Base-by-base conservation (phyloP, 805 yeast species). In the Zygoascus flipseniorum region DNA sequence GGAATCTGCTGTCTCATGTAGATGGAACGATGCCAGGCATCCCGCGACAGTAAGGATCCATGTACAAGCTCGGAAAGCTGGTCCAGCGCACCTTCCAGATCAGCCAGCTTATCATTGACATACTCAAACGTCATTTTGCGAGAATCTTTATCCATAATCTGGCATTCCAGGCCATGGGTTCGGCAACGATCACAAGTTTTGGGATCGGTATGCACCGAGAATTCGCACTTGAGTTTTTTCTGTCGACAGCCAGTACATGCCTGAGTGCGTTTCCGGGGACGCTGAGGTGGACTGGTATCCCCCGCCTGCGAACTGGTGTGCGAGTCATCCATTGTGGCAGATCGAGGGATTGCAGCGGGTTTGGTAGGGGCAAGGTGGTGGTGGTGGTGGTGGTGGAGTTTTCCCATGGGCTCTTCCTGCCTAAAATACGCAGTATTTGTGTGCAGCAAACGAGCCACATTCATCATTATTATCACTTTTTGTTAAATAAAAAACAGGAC, bases 221-320 rank as follows among this genome's bases (percentile, higher is more conserved):
- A 57, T 48, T 52, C 52, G 48, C 62, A 59, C 42, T 58, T 59
- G 39, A 57, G 50, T 47, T 56, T 55, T 19, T 53, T 54, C 11
- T 51, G 51, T 11, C 60, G 54, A 45, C 62, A 59, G n/a, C 43
- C 49, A 5, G 52, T 53, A 45, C 62, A 59, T 4, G 62, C 58
- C 50, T 52, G 58, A 1, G 55, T 35, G 35, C 62, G 50, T 53
- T 59, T 59, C 31, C 31, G 46, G 4, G 39, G 39, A 5, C 39
- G 13, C 6, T 23, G 28, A 6, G 28, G 6, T 23, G 28, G 28
- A 23, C 28, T 23, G 32, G 42, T 37, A n/a, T 16, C 18, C 18
- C 42, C 8, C 42, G 42, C 42, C 18, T 23, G 28, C 28, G 28
- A 23, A 3, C 6, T 4, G 6, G 28, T 23, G 6, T 23, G 28